A percentile compares a stretch with the other conserved stretches of the same genome.
Evolutionary conservation across 1,284 basidiomycete genomes (phyloP).

Genomic region (Leccinum cinnamomeum): DNA sequence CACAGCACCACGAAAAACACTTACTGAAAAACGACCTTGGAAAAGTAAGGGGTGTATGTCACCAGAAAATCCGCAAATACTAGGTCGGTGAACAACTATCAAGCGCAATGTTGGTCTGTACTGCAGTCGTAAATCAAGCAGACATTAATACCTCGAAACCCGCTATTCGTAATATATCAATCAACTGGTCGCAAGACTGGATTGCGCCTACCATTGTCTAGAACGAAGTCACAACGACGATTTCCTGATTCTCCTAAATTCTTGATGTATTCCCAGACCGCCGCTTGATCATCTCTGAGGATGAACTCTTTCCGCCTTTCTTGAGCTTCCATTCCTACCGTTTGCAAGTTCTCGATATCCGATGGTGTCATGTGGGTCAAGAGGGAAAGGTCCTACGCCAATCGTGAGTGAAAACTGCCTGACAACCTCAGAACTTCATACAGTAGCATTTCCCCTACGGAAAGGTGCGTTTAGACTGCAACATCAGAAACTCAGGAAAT

Average conservation of each 20-base stretch:
- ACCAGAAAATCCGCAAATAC: constrained; percentile 94
- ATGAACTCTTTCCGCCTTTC: constrained; percentile 76
- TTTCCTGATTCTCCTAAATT: constrained; percentile 40
- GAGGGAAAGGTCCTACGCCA: constrained; percentile 72
- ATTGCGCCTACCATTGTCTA: constrained; percentile 77
- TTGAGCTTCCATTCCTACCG: constrained; percentile 77
- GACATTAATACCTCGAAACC: constrained; percentile 67
- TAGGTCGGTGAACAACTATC: constrained; percentile 87
- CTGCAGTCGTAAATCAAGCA: neutral
- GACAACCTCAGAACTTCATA: constrained; percentile 27
- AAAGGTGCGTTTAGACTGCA: neutral
- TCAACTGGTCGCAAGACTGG: constrained; percentile 17
- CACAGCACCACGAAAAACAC: constrained; percentile 29
- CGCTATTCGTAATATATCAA: constrained; percentile 45
- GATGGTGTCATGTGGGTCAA: constrained; percentile 76
- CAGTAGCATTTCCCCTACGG: constrained; percentile 79
- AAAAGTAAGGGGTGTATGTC: constrained; percentile 81
- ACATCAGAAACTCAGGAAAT: neutral
- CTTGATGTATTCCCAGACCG: constrained; percentile 75
- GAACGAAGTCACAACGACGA: constrained; percentile 79
- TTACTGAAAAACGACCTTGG: constrained; percentile 86
- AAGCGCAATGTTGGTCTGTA: neutral
- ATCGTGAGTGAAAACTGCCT: constrained; percentile 5
- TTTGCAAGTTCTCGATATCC: constrained; percentile 84
- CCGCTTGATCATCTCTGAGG: constrained; percentile 79